phyloP scores from a whole-genome alignment of 108 stramenopile species.

The Skeletonema potamos region DNA sequence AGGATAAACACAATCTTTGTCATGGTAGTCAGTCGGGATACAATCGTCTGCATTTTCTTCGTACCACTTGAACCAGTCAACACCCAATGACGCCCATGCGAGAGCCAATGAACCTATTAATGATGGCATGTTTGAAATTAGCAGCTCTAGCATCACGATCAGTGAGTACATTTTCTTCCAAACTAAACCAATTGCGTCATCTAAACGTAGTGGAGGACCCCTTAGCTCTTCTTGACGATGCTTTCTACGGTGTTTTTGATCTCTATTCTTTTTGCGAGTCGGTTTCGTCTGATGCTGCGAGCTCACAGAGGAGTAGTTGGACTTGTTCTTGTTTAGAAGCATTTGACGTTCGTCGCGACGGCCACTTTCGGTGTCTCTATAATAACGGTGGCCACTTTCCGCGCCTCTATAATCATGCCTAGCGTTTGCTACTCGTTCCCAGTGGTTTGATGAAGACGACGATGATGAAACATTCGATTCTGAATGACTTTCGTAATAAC shows the following conservation, averaged over 20 bases:
- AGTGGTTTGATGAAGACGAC: constrained; percentile 1
- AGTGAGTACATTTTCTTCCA: constrained; percentile 21
- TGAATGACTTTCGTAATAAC: constrained; percentile 7
- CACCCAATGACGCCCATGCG: constrained; percentile 65
- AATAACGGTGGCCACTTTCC: not conserved
- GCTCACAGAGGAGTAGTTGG: not conserved
- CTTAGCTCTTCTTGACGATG: constrained; percentile 4
- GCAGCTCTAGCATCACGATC: constrained; percentile 44
- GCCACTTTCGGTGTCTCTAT: not conserved
- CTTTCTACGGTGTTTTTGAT: not conserved
- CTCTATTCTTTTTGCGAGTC: not conserved
- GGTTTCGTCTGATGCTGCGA: not conserved
- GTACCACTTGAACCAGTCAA: constrained; percentile 82
- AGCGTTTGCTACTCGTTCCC: constrained; percentile 9
- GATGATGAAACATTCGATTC: not conserved
- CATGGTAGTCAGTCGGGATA: constrained; percentile 81
- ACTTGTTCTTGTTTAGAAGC: constrained; percentile 3
- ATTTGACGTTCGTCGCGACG: constrained; percentile 6
- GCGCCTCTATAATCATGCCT: constrained; percentile 3
- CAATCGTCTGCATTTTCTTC: constrained; percentile 71
- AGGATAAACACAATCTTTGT: constrained; percentile 61
- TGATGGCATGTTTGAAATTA: constrained; percentile 74
- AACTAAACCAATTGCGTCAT: constrained; percentile 26
- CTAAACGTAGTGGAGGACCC: constrained; percentile 21
- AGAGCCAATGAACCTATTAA: constrained; percentile 75